phyloP scores from a whole-genome alignment of 2,329 filamentous ascomycete species.

The Chaetomium sp. region DNA sequence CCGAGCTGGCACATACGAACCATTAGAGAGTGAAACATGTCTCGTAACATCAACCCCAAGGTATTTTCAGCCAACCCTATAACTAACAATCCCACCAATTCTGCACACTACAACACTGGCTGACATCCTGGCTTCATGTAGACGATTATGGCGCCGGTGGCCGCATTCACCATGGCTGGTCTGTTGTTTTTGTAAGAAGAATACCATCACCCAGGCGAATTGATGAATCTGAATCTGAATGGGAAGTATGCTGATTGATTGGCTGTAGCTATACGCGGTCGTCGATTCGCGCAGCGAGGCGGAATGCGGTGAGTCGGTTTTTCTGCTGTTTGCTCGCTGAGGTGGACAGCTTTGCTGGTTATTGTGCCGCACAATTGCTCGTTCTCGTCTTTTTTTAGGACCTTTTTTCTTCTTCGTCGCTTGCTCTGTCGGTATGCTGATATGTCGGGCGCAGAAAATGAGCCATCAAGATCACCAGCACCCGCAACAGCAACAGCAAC shows the following conservation, averaged over 20 bases:
- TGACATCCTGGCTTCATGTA: background rate
- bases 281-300: constrained; percentile 31
- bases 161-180: constrained; percentile 35
- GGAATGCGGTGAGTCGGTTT: constrained; percentile 29
- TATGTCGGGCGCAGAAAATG: background rate
- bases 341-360: background rate
- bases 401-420: background rate
- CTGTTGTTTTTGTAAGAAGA: constrained; percentile 28
- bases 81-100: background rate
- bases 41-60: constrained; percentile 18
- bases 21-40: background rate
- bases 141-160: constrained; percentile 32
- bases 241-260: background rate
- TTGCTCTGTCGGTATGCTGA: background rate
- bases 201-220: background rate
- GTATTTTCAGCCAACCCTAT: background rate
- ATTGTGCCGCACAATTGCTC: background rate
- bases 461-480: constrained; percentile 18
- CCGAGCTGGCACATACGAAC: background rate
- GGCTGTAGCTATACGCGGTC: constrained; percentile 31
- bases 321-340: background rate
- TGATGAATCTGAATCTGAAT: background rate
- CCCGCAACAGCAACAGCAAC: constrained; percentile 3
- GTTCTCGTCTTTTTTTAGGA: background rate
- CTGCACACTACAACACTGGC: background rate